A percentile compares a stretch with the other conserved stretches of the same genome.
Conservation (phyloP, 1,139 yeast species). For the Arxiozyma slooffiae region DNA sequence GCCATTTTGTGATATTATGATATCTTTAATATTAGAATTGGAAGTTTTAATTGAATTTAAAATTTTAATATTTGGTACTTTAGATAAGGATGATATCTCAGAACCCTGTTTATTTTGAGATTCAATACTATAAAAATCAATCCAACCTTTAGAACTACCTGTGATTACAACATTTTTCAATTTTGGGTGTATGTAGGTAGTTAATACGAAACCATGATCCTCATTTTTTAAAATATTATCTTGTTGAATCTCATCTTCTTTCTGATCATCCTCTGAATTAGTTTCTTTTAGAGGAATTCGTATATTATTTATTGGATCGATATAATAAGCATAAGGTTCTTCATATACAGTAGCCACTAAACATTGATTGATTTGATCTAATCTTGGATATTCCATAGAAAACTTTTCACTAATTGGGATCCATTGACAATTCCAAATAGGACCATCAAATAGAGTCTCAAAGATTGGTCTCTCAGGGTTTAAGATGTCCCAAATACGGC, state of each 20-base stretch:
- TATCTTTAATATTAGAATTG: constrained; percentile 61
- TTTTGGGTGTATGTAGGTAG: constrained; percentile 28
- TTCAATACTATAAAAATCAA: constrained; percentile 41
- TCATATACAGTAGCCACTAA: constrained; percentile 31
- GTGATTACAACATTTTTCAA: constrained; percentile 44
- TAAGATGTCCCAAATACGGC: constrained; percentile 70
- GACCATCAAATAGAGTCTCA: constrained; percentile 58
- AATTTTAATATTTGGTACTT: constrained; percentile 18
- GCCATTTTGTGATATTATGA: constrained; percentile 58
- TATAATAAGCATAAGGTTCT: constrained; percentile 37
- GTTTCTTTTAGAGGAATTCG: background rate
- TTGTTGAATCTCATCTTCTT: background rate
- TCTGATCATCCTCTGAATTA: background rate
- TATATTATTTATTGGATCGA: background rate
- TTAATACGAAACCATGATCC: constrained; percentile 27
- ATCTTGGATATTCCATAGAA: background rate
- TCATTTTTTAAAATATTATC: constrained; percentile 13
- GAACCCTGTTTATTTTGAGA: constrained; percentile 6
- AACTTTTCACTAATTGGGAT: constrained; percentile 3
- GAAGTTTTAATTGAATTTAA: constrained; percentile 49
- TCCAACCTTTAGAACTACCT: constrained; percentile 76
- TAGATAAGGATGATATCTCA: background rate
- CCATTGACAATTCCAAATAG: constrained; percentile 31
- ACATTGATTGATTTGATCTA: constrained; percentile 1
- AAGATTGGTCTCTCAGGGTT: constrained; percentile 50